Percentiles rank a stretch among this genome's conserved stretches.
These are phyloP conservation scores for Phylloporus arenicola DNA, from an alignment of 768 basidiomycete genomes.

Conservation along the genomic window DNA sequence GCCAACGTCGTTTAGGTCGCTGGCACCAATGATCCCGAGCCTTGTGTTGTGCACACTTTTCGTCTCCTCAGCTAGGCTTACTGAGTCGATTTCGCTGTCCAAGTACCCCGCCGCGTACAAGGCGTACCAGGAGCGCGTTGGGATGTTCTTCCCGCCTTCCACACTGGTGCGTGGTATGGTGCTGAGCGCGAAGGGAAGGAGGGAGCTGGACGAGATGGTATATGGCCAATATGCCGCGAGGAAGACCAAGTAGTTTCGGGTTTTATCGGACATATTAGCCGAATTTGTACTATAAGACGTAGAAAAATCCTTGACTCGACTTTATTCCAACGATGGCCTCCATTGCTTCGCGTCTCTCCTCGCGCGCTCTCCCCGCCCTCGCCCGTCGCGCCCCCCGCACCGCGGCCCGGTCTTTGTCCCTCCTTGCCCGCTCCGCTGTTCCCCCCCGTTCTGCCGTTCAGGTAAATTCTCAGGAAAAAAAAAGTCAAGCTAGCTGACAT, in stretches of 20 bases:
- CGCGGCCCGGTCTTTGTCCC: constrained; percentile 59
- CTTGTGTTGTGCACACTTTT: constrained; percentile 66
- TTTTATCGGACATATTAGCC: constrained; percentile 9
- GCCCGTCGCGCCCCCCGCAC: constrained; percentile 62
- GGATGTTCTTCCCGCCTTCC: constrained; percentile 61
- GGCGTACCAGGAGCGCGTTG: constrained; percentile 72
- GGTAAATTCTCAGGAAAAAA: constrained; percentile 33
- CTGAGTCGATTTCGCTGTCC: constrained; percentile 68
- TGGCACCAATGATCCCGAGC: constrained; percentile 47
- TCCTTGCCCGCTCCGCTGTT: constrained; percentile 46
- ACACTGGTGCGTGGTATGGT: constrained; percentile 43
- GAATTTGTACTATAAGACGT: neutral
- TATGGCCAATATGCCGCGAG: constrained; percentile 37
- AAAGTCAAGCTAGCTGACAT: constrained; percentile 2
- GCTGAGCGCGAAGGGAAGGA: constrained; percentile 35
- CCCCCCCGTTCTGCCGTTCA: constrained; percentile 20
- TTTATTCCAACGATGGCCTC: constrained; percentile 47
- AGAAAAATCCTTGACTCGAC: constrained; percentile 9
- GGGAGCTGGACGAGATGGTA: constrained; percentile 37
- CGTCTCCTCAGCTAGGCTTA: constrained; percentile 69
- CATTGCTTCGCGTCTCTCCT: constrained; percentile 54
- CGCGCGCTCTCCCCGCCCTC: constrained; percentile 57
- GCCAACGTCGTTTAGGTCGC: constrained; percentile 22
- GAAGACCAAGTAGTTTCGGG: constrained; percentile 19
- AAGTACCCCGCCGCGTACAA: constrained; percentile 72